Conservation (phyloP, 2,329 filamentous ascomycete species). For the Truncatella angustata region DNA sequence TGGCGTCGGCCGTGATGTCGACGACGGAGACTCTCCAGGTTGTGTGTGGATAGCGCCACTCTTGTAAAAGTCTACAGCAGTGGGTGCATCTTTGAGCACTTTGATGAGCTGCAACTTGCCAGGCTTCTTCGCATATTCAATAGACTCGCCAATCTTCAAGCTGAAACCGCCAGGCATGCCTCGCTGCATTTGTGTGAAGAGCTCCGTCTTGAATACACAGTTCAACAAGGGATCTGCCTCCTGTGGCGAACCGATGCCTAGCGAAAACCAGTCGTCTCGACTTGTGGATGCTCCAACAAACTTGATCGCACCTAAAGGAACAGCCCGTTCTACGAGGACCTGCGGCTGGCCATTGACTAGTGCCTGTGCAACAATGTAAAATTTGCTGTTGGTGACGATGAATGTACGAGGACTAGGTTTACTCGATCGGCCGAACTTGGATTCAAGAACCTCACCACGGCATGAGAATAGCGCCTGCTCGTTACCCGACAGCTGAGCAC, state of each 20-base stretch:
- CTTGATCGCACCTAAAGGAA: constrained; percentile 85
- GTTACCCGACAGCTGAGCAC: constrained; percentile 67
- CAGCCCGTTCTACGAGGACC: constrained; percentile 76
- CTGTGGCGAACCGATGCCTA: constrained; percentile 85
- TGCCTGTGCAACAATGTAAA: constrained; percentile 85
- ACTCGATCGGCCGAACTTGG: constrained; percentile 94
- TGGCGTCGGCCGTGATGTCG: constrained; percentile 79
- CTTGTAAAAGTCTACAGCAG: constrained; percentile 84
- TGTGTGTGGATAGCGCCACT: constrained; percentile 86
- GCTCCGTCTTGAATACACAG: constrained; percentile 94
- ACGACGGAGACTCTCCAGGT: constrained; percentile 78
- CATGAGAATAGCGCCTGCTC: constrained; percentile 87
- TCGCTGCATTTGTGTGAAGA: constrained; percentile 87
- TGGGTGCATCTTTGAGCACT: constrained; percentile 80
- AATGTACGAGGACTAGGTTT: constrained; percentile 86
- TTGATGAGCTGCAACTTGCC: constrained; percentile 89
- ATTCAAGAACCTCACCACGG: constrained; percentile 83
- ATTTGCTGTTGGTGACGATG: constrained; percentile 79
- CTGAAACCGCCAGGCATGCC: constrained; percentile 78
- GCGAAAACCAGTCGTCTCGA: constrained; percentile 95
- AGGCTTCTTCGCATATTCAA: constrained; percentile 98
- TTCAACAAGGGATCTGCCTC: constrained; percentile 92
- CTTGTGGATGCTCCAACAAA: constrained; percentile 77
- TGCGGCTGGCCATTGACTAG: constrained; percentile 78
- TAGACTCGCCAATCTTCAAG: constrained; percentile 76